Evolutionary conservation across 2,329 filamentous ascomycete species (phyloP).

Genomic region (Podosphaera fusca): DNA sequence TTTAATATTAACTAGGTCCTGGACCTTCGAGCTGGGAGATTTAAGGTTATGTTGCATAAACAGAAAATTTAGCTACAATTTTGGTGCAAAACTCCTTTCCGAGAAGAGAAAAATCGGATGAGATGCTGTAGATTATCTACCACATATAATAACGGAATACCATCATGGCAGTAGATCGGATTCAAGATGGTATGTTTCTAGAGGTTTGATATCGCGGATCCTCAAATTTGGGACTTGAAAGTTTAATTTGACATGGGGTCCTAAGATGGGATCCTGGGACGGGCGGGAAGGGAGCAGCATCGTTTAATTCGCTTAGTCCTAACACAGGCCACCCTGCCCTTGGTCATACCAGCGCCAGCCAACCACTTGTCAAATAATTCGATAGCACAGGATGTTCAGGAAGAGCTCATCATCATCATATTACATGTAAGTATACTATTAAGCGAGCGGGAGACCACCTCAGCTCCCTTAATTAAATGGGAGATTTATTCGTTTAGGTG

Average conservation of each 20-base stretch:
- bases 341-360: neutral
- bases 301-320: neutral
- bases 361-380: neutral
- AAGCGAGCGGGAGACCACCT: no score
- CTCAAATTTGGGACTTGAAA: no score
- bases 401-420: neutral
- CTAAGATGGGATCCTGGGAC: neutral
- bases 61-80: neutral
- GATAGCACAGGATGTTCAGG: neutral
- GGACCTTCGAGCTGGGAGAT: neutral
- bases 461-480: no score
- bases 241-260: neutral
- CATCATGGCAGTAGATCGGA: neutral
- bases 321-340: neutral
- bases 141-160: neutral
- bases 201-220: no score
- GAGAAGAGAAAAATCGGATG: neutral
- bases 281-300: neutral
- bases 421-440: neutral
- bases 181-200: no score
- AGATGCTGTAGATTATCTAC: neutral
- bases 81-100: neutral
- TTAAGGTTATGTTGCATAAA: neutral
- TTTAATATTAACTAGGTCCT: neutral
- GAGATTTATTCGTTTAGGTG: no score